Evolutionary conservation across 441 rosid genomes (phyloP).

Genomic region (Croton setiger): DNA sequence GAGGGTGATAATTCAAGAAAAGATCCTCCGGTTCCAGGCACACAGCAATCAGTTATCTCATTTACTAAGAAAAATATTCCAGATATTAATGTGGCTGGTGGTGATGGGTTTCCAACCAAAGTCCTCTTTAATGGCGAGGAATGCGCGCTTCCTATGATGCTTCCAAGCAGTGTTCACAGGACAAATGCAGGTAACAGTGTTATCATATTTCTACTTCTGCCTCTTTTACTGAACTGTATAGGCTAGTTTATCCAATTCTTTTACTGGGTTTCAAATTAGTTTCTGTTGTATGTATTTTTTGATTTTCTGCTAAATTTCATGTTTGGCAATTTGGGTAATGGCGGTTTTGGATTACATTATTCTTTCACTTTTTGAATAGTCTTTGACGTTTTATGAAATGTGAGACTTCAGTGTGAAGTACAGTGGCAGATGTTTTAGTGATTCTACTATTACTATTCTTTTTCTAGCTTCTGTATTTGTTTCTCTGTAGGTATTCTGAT

Average conservation of each 20-base stretch:
- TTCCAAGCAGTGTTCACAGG: conserved; percentile 42
- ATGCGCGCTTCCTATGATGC: conserved; percentile 63
- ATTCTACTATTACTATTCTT: no score
- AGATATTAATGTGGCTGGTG: conserved; percentile 49
- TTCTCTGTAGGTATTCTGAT: no score
- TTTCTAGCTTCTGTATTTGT: no score
- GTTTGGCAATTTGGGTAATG: conserved; percentile 11
- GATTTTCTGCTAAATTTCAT: conserved; percentile 7
- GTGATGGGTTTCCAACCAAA: conserved; percentile 83
- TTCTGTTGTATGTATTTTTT: background rate
- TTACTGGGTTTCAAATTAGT: background rate
- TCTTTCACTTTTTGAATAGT: background rate
- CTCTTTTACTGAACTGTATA: conserved; percentile 8
- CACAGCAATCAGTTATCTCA: conserved; percentile 83
- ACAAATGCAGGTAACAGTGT: conserved; percentile 13
- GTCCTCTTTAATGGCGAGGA: conserved; percentile 91
- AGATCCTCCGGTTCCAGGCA: conserved; percentile 70
- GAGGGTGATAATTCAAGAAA: conserved; percentile 51
- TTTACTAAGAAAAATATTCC: conserved; percentile 72
- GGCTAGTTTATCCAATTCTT: background rate
- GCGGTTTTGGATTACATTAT: background rate
- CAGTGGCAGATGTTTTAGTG: no score
- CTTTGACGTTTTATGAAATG: background rate
- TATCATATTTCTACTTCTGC: conserved; percentile 22
- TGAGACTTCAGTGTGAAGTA: background rate